Conservation (phyloP, 352 stramenopile genomes). For the Achlya hypogyna region DNA sequence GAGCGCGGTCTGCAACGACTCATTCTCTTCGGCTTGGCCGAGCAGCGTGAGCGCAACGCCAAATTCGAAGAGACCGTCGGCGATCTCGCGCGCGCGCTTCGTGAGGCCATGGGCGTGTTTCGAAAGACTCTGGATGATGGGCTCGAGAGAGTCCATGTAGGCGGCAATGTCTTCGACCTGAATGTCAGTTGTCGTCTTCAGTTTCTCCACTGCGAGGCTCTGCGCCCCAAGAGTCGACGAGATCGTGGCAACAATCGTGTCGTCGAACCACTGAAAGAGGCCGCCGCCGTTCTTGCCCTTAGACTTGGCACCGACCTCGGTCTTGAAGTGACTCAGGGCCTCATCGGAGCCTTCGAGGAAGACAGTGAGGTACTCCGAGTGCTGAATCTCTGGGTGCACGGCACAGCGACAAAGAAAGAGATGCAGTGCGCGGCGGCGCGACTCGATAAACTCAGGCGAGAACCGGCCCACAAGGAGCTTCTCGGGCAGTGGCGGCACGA, state of each 20-base stretch:
- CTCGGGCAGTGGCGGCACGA: conserved; percentile 93
- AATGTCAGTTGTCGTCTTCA: conserved; percentile 86
- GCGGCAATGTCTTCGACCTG: conserved; percentile 94
- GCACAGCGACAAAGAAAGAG: conserved; percentile 73
- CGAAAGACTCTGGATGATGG: conserved; percentile 92
- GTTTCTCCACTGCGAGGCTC: conserved; percentile 29
- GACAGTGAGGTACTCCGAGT: conserved; percentile 73
- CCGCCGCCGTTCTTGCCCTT: conserved; percentile 34
- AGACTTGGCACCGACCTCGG: conserved; percentile 30
- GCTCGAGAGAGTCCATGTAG: conserved; percentile 93
- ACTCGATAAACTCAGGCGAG: conserved; percentile 88
- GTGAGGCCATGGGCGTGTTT: conserved; percentile 91
- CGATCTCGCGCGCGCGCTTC: conserved; percentile 91
- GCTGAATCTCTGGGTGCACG: conserved; percentile 72
- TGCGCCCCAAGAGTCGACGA: conserved; percentile 56
- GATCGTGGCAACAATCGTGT: conserved; percentile 69
- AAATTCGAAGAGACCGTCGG: conserved; percentile 95
- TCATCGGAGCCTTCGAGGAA: conserved; percentile 79
- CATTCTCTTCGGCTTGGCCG: conserved; percentile 89
- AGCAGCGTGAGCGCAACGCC: conserved; percentile 93
- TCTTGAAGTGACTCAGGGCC: conserved; percentile 47
- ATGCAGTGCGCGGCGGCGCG: conserved; percentile 62
- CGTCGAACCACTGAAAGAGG: conserved; percentile 83
- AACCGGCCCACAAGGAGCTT: conserved; percentile 93
- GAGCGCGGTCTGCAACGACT: conserved; percentile 87